These are phyloP conservation scores for Prunus yedoensis DNA, from an alignment of 331 rosid genomes.

Conservation along the genomic window DNA sequence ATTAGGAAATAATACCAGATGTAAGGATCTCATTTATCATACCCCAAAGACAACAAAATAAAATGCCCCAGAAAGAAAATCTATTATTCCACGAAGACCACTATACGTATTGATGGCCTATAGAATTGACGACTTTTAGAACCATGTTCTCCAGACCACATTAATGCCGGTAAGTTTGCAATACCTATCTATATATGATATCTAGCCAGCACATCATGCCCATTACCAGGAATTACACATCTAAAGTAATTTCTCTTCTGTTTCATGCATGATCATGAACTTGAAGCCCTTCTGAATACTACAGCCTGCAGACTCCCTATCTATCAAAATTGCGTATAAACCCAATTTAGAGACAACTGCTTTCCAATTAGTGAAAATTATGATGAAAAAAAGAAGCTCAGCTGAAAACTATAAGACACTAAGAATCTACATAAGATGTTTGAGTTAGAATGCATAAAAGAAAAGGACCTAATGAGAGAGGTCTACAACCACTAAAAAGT, in stretches of 20 bases:
- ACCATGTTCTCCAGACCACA: background rate
- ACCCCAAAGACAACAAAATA: background rate
- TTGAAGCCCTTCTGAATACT: background rate
- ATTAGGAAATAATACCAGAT: conserved; percentile 7
- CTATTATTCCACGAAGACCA: background rate
- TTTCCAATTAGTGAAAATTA: background rate
- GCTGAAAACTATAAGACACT: background rate
- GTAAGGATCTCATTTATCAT: background rate
- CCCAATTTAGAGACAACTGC: background rate
- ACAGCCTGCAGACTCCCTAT: background rate
- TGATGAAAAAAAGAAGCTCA: background rate
- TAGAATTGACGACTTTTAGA: background rate
- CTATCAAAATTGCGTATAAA: background rate
- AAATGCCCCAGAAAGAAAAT: background rate
- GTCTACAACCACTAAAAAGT: background rate
- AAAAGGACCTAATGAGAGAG: background rate
- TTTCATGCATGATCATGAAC: background rate
- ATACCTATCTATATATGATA: background rate
- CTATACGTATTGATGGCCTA: background rate
- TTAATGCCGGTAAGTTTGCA: background rate
- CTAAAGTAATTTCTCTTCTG: background rate
- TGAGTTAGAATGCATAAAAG: background rate
- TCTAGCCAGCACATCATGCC: background rate
- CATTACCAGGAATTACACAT: background rate
- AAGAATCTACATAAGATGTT: background rate